These are phyloP conservation scores for Remersonia thermophila DNA, from an alignment of 2,329 filamentous ascomycete genomes.

Conservation along the genomic window DNA sequence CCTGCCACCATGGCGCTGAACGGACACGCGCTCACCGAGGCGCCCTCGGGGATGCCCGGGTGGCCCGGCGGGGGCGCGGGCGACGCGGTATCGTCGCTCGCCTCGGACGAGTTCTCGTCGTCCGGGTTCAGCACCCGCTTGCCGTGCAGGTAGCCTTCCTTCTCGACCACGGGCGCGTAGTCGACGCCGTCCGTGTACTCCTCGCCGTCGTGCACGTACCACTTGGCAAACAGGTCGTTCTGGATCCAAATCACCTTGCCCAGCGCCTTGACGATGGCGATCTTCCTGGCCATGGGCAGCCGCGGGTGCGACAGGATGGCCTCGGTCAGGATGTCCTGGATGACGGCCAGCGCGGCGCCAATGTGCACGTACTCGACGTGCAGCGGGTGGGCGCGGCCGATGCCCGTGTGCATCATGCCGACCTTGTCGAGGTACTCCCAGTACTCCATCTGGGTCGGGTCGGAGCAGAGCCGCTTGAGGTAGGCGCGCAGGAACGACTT, in stretches of 20 bases:
- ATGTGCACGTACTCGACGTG: slow-evolving; percentile 76
- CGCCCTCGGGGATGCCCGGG: too few species aligned
- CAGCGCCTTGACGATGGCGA: slow-evolving; percentile 61
- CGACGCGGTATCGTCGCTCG: slow-evolving; percentile 4
- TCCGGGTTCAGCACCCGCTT: slow-evolving; percentile 39
- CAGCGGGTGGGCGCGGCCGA: slow-evolving; percentile 57
- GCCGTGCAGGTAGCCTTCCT: slow-evolving; percentile 52
- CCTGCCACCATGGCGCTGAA: slow-evolving; percentile 4
- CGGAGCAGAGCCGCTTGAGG: slow-evolving; percentile 59
- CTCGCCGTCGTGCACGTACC: slow-evolving; percentile 59
- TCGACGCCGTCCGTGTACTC: slow-evolving; percentile 40
- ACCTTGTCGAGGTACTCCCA: slow-evolving; percentile 81
- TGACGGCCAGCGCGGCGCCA: slow-evolving; percentile 57
- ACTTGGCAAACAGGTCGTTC: slow-evolving; percentile 76
- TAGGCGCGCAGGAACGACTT: slow-evolving; percentile 73
- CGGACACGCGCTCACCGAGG: slow-evolving; percentile 6
- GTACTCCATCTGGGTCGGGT: slow-evolving; percentile 63
- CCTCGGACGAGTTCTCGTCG: slow-evolving; percentile 3
- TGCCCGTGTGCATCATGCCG: slow-evolving; percentile 73
- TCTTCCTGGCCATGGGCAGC: slow-evolving; percentile 55
- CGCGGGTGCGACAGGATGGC: slow-evolving; percentile 61
- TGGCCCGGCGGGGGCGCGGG: not conserved
- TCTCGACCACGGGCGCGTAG: slow-evolving; percentile 37
- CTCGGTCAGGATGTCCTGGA: slow-evolving; percentile 66
- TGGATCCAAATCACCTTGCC: slow-evolving; percentile 81